Conservation (phyloP, 495 filamentous ascomycete genomes). For the Tetracladium setigerum region DNA sequence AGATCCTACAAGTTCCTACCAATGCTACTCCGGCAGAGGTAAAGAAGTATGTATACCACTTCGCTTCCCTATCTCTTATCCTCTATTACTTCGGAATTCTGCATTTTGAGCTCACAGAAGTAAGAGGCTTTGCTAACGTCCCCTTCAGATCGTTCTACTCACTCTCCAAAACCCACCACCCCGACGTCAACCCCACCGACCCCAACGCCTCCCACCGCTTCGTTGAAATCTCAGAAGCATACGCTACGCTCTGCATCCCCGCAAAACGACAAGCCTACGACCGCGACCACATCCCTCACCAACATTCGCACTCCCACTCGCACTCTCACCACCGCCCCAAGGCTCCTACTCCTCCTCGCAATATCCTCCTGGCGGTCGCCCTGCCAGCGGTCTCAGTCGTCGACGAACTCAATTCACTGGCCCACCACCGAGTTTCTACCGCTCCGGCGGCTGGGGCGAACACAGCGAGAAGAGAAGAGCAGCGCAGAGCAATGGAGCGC, state of each 20-base stretch:
- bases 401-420: conserved; percentile 69
- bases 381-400: conserved; percentile 71
- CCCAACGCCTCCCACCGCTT: conserved; percentile 69
- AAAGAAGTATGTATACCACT: conserved; percentile 57
- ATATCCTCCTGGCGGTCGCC: conserved; percentile 57
- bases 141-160: conserved; percentile 70
- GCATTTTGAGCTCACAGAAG: background rate
- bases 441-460: conserved; percentile 63
- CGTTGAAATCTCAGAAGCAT: conserved; percentile 79
- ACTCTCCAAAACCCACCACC: conserved; percentile 89
- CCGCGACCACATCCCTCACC: conserved; percentile 45
- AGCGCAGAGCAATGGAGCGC: conserved; percentile 35
- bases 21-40: conserved; percentile 68
- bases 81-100: background rate
- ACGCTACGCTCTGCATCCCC: conserved; percentile 64
- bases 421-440: conserved; percentile 84
- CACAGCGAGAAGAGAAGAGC: conserved; percentile 39
- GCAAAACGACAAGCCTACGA: conserved; percentile 75
- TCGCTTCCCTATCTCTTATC: background rate
- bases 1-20: conserved; percentile 64
- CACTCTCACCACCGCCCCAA: conserved; percentile 5
- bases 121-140: background rate
- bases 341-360: conserved; percentile 42
- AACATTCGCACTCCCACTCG: conserved; percentile 22
- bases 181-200: conserved; percentile 79